Percentiles rank a stretch among this genome's conserved stretches.
Conservation (phyloP, 345 rosid species). For the Brassica juncea region DNA sequence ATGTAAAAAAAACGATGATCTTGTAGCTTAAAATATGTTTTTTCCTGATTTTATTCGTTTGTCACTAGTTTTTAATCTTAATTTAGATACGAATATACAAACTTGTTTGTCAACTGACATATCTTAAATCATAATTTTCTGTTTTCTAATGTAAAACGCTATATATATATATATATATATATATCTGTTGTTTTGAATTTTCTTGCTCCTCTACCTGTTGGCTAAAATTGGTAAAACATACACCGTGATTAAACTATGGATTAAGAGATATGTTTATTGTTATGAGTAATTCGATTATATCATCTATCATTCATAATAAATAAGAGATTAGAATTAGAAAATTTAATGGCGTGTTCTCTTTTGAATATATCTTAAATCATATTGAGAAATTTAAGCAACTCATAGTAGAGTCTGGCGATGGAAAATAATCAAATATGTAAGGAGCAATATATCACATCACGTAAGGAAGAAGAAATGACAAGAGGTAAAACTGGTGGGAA, state of each 20-base stretch:
- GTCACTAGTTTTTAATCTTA: background rate
- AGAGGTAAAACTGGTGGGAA: slow-evolving; percentile 25
- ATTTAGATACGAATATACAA: background rate
- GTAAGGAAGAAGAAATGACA: slow-evolving; percentile 26
- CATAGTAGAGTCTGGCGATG: background rate
- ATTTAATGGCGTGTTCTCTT: background rate
- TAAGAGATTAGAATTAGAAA: background rate
- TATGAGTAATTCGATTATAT: background rate
- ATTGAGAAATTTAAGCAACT: background rate
- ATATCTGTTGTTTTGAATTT: background rate
- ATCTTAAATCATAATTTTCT: background rate
- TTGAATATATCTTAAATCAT: background rate
- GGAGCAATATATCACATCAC: slow-evolving; percentile 17
- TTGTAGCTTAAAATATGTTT: background rate
- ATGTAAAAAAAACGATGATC: background rate
- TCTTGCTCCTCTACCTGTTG: background rate
- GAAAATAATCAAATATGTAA: background rate
- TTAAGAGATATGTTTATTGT: background rate
- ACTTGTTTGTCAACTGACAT: background rate
- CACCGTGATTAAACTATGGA: background rate
- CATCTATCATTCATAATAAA: background rate
- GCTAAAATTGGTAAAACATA: background rate
- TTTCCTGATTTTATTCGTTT: background rate
- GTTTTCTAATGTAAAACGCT: background rate
- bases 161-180: background rate